Evolutionary conservation across 441 rosid species (phyloP).

Genomic region (Syzygium malaccense): DNA sequence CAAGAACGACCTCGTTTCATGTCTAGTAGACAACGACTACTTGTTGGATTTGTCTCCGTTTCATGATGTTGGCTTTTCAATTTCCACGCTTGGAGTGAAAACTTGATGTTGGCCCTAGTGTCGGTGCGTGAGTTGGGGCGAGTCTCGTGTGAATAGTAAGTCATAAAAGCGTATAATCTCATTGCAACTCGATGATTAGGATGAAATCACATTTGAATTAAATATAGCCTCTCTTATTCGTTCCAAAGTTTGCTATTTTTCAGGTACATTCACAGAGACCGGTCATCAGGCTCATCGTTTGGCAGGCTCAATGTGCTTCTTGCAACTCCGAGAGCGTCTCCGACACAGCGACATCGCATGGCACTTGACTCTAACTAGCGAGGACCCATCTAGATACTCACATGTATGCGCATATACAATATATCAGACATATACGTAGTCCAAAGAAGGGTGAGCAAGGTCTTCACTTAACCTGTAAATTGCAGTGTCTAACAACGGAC

Average conservation of each 20-base stretch:
- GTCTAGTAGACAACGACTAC: not conserved
- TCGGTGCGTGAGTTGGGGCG: fast-evolving
- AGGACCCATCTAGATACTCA: not conserved
- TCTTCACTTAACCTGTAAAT: not conserved
- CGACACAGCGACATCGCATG: not conserved
- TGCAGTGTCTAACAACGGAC: not conserved
- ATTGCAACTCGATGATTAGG: fast-evolving
- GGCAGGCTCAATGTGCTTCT: not conserved
- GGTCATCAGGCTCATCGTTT: not conserved
- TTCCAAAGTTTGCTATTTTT: not conserved
- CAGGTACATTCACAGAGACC: not conserved
- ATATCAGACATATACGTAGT: not conserved
- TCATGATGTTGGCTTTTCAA: not conserved
- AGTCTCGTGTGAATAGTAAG: fast-evolving
- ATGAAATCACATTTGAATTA: not conserved
- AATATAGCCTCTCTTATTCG: not conserved
- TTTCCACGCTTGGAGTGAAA: not conserved
- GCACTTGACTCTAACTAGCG: not conserved
- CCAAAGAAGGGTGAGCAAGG: not conserved
- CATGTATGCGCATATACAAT: not conserved
- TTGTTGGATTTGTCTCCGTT: not conserved
- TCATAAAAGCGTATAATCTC: not conserved
- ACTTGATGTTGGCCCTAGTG: not conserved
- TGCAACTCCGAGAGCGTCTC: not conserved
- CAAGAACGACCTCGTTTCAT: not conserved